Conservation (phyloP, 306 rosid species). For the Lablab purpureus region DNA sequence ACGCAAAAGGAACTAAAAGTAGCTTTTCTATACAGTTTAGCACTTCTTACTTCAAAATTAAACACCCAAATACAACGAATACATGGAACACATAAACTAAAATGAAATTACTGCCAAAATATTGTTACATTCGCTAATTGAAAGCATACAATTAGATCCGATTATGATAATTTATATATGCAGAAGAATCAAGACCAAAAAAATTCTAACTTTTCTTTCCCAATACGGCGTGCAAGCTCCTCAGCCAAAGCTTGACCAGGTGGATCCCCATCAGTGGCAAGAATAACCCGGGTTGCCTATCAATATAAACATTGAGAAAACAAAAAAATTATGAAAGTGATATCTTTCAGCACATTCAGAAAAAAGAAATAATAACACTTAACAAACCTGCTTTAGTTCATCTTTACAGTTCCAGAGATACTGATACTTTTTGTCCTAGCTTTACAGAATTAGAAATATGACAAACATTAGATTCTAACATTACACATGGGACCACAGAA, state of each 20-base stretch:
- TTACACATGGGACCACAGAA: constrained; percentile 18
- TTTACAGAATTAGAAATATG: constrained; percentile 65
- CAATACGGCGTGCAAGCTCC: constrained; percentile 98
- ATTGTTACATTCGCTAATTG: constrained; percentile 4
- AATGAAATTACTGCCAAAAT: constrained; percentile 21
- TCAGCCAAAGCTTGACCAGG: constrained; percentile 99
- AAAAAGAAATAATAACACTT: constrained; percentile 28
- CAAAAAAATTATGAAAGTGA: constrained; percentile 26
- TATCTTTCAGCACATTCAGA: constrained; percentile 23
- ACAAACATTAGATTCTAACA: constrained; percentile 61
- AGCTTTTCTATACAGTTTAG: constrained; percentile 18
- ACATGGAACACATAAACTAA: background rate
- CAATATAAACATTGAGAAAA: constrained; percentile 42
- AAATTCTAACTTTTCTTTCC: constrained; percentile 78
- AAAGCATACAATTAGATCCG: constrained; percentile 15
- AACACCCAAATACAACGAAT: background rate
- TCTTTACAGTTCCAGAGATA: constrained; percentile 97
- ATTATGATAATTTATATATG: constrained; percentile 24
- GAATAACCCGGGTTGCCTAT: constrained; percentile 87
- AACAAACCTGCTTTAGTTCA: constrained; percentile 70
- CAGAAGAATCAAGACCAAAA: constrained; percentile 31
- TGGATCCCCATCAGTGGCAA: constrained; percentile 93
- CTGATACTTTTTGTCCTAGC: constrained; percentile 93
- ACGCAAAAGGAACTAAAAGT: constrained; percentile 15
- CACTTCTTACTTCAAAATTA: background rate